A percentile compares a stretch with the other conserved stretches of the same genome.
These are phyloP conservation scores for Vitis riparia DNA, from an alignment of 164 flowering plant species.

Conservation along the genomic window DNA sequence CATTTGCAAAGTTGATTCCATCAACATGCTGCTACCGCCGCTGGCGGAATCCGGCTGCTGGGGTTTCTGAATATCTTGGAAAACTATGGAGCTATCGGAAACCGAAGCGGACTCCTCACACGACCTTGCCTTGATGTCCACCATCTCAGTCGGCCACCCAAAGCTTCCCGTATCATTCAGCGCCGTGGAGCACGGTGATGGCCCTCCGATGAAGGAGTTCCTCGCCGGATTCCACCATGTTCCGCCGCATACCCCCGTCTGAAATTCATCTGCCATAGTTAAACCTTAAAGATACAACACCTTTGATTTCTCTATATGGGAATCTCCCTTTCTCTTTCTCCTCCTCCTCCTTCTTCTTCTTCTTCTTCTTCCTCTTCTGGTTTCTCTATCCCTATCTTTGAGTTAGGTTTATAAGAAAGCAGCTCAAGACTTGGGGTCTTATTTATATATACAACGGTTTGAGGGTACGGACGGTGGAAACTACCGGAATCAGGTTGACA, in stretches of 20 bases:
- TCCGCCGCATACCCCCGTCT: conserved; percentile 45
- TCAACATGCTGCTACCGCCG: conserved; percentile 23
- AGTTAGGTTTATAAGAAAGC: not conserved
- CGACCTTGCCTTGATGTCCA: conserved; percentile 37
- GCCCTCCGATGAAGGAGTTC: conserved; percentile 14
- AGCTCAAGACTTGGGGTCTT: not conserved
- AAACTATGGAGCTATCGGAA: conserved; percentile 31
- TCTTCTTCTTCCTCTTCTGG: conserved; percentile 5
- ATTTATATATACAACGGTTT: conserved; percentile 27
- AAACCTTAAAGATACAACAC: not conserved
- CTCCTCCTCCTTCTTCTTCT: not conserved
- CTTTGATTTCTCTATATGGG: not conserved
- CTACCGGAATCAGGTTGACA: conserved; percentile 51
- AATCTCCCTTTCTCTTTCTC: not conserved
- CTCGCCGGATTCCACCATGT: conserved; percentile 62
- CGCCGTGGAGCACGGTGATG: conserved; percentile 50
- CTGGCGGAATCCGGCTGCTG: conserved; percentile 33
- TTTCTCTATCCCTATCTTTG: not conserved
- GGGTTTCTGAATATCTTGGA: conserved; percentile 30
- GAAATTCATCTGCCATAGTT: conserved; percentile 69
- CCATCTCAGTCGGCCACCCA: conserved; percentile 37
- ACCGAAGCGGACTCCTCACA: conserved; percentile 33
- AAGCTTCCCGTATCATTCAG: conserved; percentile 31
- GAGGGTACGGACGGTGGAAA: conserved; percentile 27
- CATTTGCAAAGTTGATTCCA: conserved; percentile 51